Evolutionary conservation across 1,284 basidiomycete genomes (phyloP).

Genomic region (Ceratobasidium sp.): DNA sequence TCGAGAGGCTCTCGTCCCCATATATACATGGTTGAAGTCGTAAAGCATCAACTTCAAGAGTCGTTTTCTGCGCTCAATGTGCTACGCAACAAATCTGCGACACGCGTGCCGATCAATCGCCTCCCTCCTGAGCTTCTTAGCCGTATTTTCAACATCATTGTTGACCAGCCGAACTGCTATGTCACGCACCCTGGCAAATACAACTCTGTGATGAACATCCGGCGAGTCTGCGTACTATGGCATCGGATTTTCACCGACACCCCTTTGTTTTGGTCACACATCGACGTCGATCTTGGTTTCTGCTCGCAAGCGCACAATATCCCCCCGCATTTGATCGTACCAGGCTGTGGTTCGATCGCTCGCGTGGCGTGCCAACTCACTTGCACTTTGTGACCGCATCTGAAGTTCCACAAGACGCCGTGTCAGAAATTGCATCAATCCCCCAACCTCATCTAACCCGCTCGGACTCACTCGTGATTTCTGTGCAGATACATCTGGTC

Average conservation of each 20-base stretch:
- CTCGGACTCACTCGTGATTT: neutral
- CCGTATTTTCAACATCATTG: neutral
- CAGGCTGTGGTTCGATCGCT: neutral
- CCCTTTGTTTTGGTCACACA: constrained; percentile 3
- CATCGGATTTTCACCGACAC: neutral
- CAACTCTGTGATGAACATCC: neutral
- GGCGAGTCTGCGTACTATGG: neutral
- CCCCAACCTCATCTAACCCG: neutral
- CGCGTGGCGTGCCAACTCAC: neutral
- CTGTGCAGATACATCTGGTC: neutral
- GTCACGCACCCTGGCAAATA: no score
- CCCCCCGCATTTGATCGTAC: neutral
- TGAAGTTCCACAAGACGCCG: neutral
- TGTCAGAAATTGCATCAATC: neutral
- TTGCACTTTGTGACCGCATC: neutral
- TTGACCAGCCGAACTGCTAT: neutral
- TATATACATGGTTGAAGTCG: neutral
- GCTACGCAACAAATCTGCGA: neutral
- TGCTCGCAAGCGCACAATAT: no score
- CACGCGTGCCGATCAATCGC: neutral
- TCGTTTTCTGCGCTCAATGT: neutral
- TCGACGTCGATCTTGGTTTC: neutral
- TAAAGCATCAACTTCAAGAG: neutral
- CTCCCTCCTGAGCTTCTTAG: constrained; percentile 12
- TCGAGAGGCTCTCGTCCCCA: neutral